A percentile compares a stretch with the other conserved stretches of the same genome.
Evolutionary conservation across 345 rosid genomes (phyloP).

Genomic region (Eucalyptus virginea): DNA sequence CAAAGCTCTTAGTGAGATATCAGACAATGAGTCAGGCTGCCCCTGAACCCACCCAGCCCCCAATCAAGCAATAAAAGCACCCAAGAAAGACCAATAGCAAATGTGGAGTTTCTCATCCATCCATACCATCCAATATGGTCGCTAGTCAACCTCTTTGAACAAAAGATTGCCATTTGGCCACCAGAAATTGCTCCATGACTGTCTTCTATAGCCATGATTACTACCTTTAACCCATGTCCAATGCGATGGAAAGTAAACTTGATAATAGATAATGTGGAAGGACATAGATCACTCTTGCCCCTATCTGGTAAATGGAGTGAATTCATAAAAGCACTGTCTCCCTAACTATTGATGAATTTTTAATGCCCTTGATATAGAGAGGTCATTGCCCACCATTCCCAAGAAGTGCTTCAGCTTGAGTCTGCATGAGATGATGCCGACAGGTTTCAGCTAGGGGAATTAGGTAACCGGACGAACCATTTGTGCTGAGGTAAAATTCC

Average conservation of each 20-base stretch:
- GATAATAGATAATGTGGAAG: neutral
- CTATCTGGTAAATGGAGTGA: neutral
- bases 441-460: neutral
- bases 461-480: neutral
- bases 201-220: neutral
- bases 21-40: neutral
- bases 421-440: neutral
- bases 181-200: neutral
- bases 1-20: neutral
- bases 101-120: neutral
- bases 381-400: neutral
- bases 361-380: neutral
- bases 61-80: neutral
- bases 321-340: neutral
- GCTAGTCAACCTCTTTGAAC: neutral
- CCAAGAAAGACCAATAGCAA: neutral
- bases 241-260: neutral
- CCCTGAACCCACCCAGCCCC: neutral
- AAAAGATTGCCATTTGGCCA: neutral
- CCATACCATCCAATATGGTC: neutral
- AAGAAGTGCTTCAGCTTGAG: neutral
- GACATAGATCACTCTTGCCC: neutral
- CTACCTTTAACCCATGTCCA: neutral
- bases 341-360: neutral
- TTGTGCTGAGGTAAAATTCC: neutral